Conservation (phyloP, 2,329 filamentous ascomycete species). For the Tympanopsis confertula region DNA sequence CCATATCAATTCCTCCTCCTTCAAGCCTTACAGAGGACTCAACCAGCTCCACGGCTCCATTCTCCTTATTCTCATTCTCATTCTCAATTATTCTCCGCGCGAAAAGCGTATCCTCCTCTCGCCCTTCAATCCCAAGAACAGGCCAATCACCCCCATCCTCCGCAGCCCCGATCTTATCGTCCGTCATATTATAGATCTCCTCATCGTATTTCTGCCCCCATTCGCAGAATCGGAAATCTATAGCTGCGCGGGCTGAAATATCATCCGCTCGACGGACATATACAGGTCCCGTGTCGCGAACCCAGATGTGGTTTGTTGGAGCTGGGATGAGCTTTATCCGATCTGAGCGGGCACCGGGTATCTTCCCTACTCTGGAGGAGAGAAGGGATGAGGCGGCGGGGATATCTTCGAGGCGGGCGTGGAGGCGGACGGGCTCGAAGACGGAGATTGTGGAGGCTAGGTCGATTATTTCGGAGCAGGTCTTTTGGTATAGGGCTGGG, state of each 20-base stretch:
- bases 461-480: conserved; percentile 12
- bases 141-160: neutral
- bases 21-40: conserved; percentile 12
- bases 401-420: conserved; percentile 12
- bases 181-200: neutral
- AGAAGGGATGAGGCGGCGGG: neutral
- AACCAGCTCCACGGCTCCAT: conserved; percentile 2
- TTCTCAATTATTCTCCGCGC: neutral
- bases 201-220: neutral
- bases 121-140: no score
- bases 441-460: conserved; percentile 13
- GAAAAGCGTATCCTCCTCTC: neutral
- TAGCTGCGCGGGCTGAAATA: neutral
- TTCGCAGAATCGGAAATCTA: neutral
- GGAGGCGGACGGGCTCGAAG: conserved; percentile 18
- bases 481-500: neutral
- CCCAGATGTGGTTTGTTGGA: conserved; percentile 14
- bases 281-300: conserved; percentile 16
- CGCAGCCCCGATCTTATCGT: neutral
- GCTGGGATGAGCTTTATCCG: conserved; percentile 1
- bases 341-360: no score
- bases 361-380: no score
- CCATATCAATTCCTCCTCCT: conserved; percentile 18
- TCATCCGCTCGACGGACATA: conserved; percentile 8
- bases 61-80: conserved; percentile 5